Base-by-base conservation (phyloP, 169 alveolate species). In the Cryptosporidium andersoni region DNA sequence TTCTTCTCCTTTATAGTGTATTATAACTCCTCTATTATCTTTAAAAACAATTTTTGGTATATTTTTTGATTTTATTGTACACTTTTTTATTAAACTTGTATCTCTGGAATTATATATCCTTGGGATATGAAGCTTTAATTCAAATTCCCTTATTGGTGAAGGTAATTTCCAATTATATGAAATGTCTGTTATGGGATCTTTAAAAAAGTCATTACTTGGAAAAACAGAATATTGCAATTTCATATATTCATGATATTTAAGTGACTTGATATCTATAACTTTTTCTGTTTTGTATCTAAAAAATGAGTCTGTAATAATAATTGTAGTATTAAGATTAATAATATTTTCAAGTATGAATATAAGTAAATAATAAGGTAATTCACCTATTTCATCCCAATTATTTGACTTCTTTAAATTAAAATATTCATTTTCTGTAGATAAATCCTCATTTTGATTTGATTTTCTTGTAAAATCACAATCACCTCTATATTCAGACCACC, bases 231-330 rank as follows among this genome's bases (percentile, higher is more conserved):
- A 74, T 42, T 74, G 85, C 34, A 74, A 49, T 37, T 74, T 74
- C 55, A 74, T 64, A 58, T 74, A 74, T 0, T 74, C 85, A 52
- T 74, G 74, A 42, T 56, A 16, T 45, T 74, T 55, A 34, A 58
- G 60, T 4, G 85, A 55, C 37, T 48, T 62, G 3, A 74, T 49
- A 8, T 60, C 60, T 7, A 74, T 36, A 11, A 56, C 85, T 34
- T 45, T 58, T 4, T 74, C 62, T 11, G 85, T 74, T 60, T 64
- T 74, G 37, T 74, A 74, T 74, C 85, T 74, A 51, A 56, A 74
- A 60, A 58, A 74, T 16, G 85, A 68, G 45, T 74, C 85, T 11
- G 74, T 56, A 11, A 74, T 58, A n/a, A 74, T 60, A 9, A 74
- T 63, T 40, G 48, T 74, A 5, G 74, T 58, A 36, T 58, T 74